Percentiles rank a stretch among this genome's conserved stretches.
These are phyloP conservation scores for Cercophora scortea DNA, from an alignment of 495 filamentous ascomycete genomes.

Conservation along the genomic window DNA sequence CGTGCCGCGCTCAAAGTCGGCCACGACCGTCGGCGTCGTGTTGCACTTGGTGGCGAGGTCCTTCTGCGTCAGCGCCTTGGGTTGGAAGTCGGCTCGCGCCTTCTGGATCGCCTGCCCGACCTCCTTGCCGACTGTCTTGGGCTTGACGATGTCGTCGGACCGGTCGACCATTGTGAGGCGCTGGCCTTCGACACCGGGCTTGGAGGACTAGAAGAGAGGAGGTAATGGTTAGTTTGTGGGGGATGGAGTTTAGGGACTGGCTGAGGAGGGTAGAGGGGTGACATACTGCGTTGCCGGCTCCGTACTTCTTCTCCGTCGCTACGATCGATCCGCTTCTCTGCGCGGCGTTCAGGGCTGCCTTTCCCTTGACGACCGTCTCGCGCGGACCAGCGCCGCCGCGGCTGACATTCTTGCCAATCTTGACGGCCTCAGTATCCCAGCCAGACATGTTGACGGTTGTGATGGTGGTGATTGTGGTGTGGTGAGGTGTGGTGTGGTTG, in stretches of 20 bases:
- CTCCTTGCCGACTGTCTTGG: constrained; percentile 72
- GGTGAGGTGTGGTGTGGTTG: neutral
- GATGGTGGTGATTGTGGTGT: constrained; percentile 1
- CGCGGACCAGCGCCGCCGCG: constrained; percentile 54
- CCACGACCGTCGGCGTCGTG: constrained; percentile 69
- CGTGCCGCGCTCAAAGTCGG: constrained; percentile 77
- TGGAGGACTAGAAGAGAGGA: constrained; percentile 39
- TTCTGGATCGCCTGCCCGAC: constrained; percentile 78
- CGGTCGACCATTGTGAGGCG: constrained; percentile 97
- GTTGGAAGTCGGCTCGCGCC: constrained; percentile 60
- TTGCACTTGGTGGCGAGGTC: constrained; percentile 93
- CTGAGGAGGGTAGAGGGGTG: neutral
- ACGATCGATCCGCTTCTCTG: constrained; percentile 68
- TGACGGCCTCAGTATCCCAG: constrained; percentile 76
- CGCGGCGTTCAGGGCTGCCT: constrained; percentile 83
- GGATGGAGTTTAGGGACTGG: too few species aligned
- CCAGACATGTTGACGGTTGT: constrained; percentile 41
- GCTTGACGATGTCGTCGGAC: constrained; percentile 93
- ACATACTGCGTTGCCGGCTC: constrained; percentile 70
- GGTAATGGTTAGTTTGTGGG: neutral
- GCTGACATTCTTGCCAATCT: constrained; percentile 80
- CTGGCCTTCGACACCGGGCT: constrained; percentile 72
- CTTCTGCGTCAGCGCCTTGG: constrained; percentile 87
- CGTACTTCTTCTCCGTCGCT: constrained; percentile 89
- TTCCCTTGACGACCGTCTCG: constrained; percentile 83